phyloP scores from a whole-genome alignment of 257 asterid species.

The Linderniella brevidens region DNA sequence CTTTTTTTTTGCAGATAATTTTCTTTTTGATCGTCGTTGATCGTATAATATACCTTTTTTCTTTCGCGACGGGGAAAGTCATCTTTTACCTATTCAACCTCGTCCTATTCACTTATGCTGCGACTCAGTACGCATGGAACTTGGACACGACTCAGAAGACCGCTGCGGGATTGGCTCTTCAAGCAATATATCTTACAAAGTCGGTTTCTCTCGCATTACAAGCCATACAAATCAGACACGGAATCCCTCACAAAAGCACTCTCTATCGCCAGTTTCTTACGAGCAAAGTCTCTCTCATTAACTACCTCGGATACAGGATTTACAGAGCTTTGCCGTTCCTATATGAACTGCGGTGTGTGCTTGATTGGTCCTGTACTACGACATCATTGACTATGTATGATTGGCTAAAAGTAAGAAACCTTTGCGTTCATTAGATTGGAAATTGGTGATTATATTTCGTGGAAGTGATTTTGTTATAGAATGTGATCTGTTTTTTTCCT shows the following conservation, averaged over 20 bases:
- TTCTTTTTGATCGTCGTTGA: slow-evolving; percentile 95
- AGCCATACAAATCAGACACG: slow-evolving; percentile 91
- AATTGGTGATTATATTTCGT: not conserved
- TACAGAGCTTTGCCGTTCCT: slow-evolving; percentile 94
- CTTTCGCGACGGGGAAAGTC: slow-evolving; percentile 84
- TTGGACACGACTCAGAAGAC: slow-evolving; percentile 54
- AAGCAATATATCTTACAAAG: slow-evolving; percentile 84
- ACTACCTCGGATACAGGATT: slow-evolving; percentile 76
- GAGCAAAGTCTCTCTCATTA: slow-evolving; percentile 74
- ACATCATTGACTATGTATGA: slow-evolving; percentile 97
- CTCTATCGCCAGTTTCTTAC: slow-evolving; percentile 95
- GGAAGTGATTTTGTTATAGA: not conserved
- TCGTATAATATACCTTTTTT: slow-evolving; percentile 87
- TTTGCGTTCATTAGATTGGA: not conserved
- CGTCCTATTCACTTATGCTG: slow-evolving; percentile 65
- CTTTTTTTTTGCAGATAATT: slow-evolving; percentile 53
- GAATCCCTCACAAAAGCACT: slow-evolving; percentile 87
- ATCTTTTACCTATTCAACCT: slow-evolving; percentile 74
- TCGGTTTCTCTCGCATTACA: slow-evolving; percentile 74
- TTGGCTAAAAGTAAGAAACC: slow-evolving; percentile 82
- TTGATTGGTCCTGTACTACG: slow-evolving; percentile 97
- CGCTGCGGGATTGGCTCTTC: slow-evolving; percentile 82
- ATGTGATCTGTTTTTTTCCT: slow-evolving; percentile 13
- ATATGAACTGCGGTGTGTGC: slow-evolving; percentile 90
- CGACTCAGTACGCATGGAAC: slow-evolving; percentile 78